Conservation (phyloP, 2,329 filamentous ascomycete species). For the Orbilia ellipsospora region DNA sequence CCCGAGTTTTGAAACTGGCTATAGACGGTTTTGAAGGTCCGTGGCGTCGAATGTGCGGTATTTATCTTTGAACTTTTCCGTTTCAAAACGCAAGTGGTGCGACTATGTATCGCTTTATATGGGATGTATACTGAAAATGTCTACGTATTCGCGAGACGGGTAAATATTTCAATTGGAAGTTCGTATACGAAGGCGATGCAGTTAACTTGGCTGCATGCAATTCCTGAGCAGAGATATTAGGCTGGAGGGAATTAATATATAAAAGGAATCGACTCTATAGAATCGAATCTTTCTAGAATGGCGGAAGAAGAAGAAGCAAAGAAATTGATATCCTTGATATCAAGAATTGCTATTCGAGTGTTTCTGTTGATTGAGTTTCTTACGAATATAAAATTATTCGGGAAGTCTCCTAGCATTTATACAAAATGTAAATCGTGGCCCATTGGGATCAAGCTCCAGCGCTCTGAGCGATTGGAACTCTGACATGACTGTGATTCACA, state of each 20-base stretch:
- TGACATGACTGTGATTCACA: constrained; percentile 36
- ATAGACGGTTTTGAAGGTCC: constrained; percentile 2
- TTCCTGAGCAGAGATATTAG: constrained; percentile 17
- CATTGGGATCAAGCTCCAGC: neutral
- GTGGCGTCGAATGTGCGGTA: constrained; percentile 38
- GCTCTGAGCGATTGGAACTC: constrained; percentile 11
- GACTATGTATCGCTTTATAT: constrained; percentile 5
- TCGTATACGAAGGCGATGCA: constrained; percentile 12
- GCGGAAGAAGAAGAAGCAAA: constrained; percentile 4
- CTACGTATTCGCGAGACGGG: constrained; percentile 11
- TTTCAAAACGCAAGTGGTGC: neutral
- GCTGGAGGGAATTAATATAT: constrained; percentile 33
- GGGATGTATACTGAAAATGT: neutral
- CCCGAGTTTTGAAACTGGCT: constrained; percentile 45
- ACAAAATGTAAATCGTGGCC: constrained; percentile 9
- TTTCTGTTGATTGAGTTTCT: constrained; percentile 8
- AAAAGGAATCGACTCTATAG: neutral
- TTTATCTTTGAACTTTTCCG: constrained; percentile 24
- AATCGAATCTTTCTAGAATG: constrained; percentile 20
- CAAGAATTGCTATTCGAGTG: neutral
- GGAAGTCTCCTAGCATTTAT: constrained; percentile 41
- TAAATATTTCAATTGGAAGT: constrained; percentile 6
- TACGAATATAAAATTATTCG: constrained; percentile 4
- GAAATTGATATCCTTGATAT: neutral
- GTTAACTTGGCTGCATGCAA: constrained; percentile 21